These are phyloP conservation scores for Penicillium sp. DNA, from an alignment of 2,329 filamentous ascomycete species.

Conservation along the genomic window DNA sequence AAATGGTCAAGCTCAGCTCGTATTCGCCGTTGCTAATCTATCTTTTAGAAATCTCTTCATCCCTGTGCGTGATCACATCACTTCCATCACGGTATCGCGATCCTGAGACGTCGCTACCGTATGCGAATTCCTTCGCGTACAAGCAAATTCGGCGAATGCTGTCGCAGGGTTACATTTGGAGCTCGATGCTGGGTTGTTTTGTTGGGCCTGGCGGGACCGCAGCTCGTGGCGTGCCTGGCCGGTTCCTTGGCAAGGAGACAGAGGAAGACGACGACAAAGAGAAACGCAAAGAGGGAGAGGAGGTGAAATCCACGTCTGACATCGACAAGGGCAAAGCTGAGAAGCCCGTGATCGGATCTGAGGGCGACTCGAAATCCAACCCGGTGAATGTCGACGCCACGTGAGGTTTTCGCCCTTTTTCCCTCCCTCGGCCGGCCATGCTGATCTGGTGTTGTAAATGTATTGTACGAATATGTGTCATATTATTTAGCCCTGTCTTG, in stretches of 20 bases:
- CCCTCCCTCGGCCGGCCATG: background rate
- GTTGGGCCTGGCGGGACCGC: conserved; percentile 57
- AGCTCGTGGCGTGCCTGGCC: conserved; percentile 71
- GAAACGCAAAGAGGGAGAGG: conserved; percentile 1
- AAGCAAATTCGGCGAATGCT: conserved; percentile 67
- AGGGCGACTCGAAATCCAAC: conserved; percentile 8
- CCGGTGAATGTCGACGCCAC: conserved; percentile 14
- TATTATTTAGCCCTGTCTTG: background rate
- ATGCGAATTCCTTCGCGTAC: conserved; percentile 73
- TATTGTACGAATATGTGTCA: too few relatives aligned
- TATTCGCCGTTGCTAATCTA: too few relatives aligned
- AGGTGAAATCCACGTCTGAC: background rate
- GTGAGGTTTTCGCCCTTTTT: background rate
- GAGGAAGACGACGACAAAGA: conserved; percentile 17
- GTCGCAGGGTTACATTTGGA: conserved; percentile 74
- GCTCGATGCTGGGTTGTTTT: conserved; percentile 72
- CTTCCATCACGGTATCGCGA: conserved; percentile 77
- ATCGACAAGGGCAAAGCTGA: background rate
- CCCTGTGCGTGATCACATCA: conserved; percentile 75
- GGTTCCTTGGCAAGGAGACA: conserved; percentile 50
- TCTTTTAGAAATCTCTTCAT: conserved; percentile 38
- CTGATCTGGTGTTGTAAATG: too few relatives aligned
- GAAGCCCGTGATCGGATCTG: background rate
- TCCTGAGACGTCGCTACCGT: conserved; percentile 74
- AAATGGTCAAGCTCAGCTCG: too few relatives aligned